phyloP scores from a whole-genome alignment of 805 yeast species.

The Saccharomycopsis oosterbeekiorum region DNA sequence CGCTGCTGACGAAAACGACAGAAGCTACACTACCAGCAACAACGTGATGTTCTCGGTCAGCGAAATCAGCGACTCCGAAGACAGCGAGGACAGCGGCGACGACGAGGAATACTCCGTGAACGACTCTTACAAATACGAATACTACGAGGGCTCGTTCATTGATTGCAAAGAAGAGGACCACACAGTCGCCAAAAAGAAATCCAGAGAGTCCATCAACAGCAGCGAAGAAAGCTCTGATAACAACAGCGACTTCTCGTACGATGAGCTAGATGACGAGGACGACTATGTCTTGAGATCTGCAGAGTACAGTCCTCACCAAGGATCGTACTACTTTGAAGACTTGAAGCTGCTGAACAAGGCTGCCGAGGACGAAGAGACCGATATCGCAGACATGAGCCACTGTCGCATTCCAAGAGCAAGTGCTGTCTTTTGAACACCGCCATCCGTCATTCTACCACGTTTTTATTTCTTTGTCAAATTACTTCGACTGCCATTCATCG shows the following conservation, averaged over 20 bases:
- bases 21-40: neutral
- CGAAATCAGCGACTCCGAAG: conserved; percentile 6
- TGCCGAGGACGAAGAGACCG: neutral
- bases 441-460: too few relatives aligned
- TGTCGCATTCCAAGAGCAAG: neutral
- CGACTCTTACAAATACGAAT: neutral
- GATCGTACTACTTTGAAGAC: neutral
- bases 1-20: neutral
- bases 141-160: neutral
- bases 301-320: neutral
- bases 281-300: conserved; percentile 4
- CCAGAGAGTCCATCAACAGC: neutral
- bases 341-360: neutral
- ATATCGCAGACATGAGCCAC: neutral
- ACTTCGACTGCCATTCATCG: too few relatives aligned
- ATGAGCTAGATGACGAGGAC: neutral
- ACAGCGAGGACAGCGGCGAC: conserved; percentile 1
- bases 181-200: conserved; percentile 17
- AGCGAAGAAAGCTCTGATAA: conserved; percentile 20
- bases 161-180: neutral
- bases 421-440: neutral
- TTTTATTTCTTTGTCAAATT: too few relatives aligned
- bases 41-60: conserved; percentile 1
- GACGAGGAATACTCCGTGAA: neutral
- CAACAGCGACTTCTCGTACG: conserved; percentile 18